Evolutionary conservation across 306 rosid species (phyloP).

Genomic region (Trifolium repens): DNA sequence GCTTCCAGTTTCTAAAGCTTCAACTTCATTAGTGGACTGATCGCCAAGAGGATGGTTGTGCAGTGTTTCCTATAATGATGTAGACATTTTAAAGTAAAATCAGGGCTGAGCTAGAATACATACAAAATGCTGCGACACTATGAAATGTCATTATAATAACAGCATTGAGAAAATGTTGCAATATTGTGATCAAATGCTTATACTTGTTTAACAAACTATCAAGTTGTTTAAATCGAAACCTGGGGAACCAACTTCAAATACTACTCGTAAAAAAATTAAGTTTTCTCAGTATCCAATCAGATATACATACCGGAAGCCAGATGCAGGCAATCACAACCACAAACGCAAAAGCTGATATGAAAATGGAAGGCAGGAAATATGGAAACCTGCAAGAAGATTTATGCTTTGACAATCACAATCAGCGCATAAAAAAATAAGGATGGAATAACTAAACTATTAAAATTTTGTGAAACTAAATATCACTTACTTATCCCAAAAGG

Average conservation of each 20-base stretch:
- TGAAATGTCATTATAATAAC: no score
- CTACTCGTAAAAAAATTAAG: no score
- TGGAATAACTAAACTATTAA: neutral
- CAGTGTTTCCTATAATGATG: slow-evolving; percentile 68
- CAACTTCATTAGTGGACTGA: slow-evolving; percentile 38
- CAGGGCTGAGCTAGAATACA: no score
- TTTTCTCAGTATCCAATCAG: neutral
- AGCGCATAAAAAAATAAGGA: neutral
- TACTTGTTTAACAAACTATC: no score
- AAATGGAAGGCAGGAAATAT: slow-evolving; percentile 49
- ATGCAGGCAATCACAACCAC: slow-evolving; percentile 46
- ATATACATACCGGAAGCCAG: slow-evolving; percentile 55
- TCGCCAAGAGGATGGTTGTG: slow-evolving; percentile 55
- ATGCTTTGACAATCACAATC: slow-evolving; percentile 23
- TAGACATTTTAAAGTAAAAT: neutral
- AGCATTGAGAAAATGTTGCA: no score
- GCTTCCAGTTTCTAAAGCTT: slow-evolving; percentile 56
- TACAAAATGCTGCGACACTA: no score
- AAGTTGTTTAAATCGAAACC: no score
- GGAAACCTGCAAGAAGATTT: slow-evolving; percentile 50
- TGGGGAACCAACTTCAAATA: no score
- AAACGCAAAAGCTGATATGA: slow-evolving; percentile 43
- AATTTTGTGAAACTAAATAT: neutral
- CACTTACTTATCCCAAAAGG: slow-evolving; percentile 77
- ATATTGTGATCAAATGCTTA: no score